Percentiles rank a stretch among this genome's conserved stretches.
Conservation (phyloP, 2,329 filamentous ascomycete genomes). For the Talaromyces pinophilus region DNA sequence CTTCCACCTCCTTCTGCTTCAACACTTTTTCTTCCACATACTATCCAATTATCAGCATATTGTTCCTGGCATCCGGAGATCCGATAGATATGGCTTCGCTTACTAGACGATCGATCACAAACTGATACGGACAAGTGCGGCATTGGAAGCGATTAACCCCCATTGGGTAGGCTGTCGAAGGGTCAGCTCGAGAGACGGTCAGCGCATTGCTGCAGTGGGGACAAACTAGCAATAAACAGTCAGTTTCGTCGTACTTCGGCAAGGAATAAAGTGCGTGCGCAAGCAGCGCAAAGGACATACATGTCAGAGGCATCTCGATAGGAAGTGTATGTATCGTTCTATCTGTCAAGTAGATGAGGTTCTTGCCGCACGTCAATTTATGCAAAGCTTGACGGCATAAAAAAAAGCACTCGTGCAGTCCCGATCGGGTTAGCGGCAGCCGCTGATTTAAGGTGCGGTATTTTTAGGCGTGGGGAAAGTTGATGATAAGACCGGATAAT, state of each 20-base stretch:
- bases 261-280: not conserved
- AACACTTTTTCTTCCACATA: slow-evolving; percentile 80
- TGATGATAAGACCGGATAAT: slow-evolving; percentile 16
- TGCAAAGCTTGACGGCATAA: slow-evolving; percentile 7
- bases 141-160: slow-evolving; percentile 84
- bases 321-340: not conserved
- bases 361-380: slow-evolving; percentile 2
- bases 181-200: slow-evolving; percentile 47
- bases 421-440: not conserved
- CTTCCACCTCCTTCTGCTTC: slow-evolving; percentile 83
- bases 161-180: slow-evolving; percentile 41
- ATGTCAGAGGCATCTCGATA: slow-evolving; percentile 44
- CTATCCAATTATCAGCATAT: slow-evolving; percentile 31
- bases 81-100: not conserved
- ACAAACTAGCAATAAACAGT: slow-evolving; percentile 42
- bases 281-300: slow-evolving; percentile 31
- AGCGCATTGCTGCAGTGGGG: slow-evolving; percentile 54
- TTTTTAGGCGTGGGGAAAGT: slow-evolving; percentile 17
- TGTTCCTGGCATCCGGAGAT: not conserved
- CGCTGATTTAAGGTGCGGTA: not conserved
- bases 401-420: not conserved
- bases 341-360: not conserved
- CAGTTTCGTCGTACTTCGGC: not conserved
- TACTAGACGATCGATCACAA: slow-evolving; percentile 67
- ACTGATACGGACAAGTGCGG: slow-evolving; percentile 91